Evolutionary conservation across 306 rosid genomes (phyloP).

Genomic region (Albizia julibrissin): DNA sequence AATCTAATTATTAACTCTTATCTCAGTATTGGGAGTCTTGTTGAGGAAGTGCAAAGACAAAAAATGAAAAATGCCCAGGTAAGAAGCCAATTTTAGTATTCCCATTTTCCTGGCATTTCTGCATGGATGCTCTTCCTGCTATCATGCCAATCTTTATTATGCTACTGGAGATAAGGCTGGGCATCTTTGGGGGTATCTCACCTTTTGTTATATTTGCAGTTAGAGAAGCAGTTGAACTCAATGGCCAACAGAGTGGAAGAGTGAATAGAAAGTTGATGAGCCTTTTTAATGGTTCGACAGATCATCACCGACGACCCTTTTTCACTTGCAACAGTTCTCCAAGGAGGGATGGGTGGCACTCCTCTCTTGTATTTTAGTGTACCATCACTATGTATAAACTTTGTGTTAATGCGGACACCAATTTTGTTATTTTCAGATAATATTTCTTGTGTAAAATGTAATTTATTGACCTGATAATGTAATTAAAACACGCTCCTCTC

Average conservation of each 20-base stretch:
- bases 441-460: slow-evolving; percentile 22
- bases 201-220: slow-evolving; percentile 41
- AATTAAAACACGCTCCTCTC: slow-evolving; percentile 14
- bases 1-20: slow-evolving; percentile 32
- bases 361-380: slow-evolving; percentile 6
- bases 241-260: slow-evolving; percentile 40
- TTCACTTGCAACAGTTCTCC: not conserved
- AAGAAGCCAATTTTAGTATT: not conserved
- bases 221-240: slow-evolving; percentile 48
- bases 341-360: not conserved
- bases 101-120: not conserved
- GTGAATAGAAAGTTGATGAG: slow-evolving; percentile 36
- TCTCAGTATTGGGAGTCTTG: slow-evolving; percentile 71
- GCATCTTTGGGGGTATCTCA: slow-evolving; percentile 11
- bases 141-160: not conserved
- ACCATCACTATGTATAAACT: not conserved
- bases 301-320: not conserved
- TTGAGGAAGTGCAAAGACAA: slow-evolving; percentile 82
- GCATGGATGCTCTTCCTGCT: not conserved
- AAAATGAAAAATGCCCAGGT: slow-evolving; percentile 89
- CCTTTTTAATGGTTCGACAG: not conserved
- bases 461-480: slow-evolving; percentile 16
- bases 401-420: not conserved
- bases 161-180: not conserved
- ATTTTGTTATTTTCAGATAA: slow-evolving; percentile 1